A percentile compares a stretch with the other conserved stretches of the same genome.
Conservation (phyloP, 257 asterid species). For the Solanum chiquidenum region DNA sequence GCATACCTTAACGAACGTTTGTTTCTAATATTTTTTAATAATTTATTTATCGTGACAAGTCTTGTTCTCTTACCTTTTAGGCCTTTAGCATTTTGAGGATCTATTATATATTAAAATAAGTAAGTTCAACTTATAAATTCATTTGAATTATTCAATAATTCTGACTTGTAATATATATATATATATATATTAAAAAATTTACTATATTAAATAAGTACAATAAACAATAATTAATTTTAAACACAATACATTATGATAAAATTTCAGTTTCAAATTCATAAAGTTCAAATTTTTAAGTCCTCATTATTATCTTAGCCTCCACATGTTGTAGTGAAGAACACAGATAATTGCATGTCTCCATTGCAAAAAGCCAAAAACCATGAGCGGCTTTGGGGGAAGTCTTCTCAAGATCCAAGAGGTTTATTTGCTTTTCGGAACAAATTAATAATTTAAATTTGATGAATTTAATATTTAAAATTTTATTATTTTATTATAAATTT, state of each 20-base stretch:
- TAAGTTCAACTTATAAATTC: no score
- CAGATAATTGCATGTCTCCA: not conserved
- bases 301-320: not conserved
- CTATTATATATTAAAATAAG: not conserved
- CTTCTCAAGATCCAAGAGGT: not conserved
- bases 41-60: no score
- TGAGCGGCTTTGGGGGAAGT: not conserved
- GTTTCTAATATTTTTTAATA: not conserved
- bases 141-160: not conserved
- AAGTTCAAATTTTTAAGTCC: not conserved
- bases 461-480: no score
- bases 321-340: not conserved
- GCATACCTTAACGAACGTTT: not conserved
- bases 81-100: not conserved
- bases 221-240: no score
- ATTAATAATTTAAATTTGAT: no score
- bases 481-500: no score
- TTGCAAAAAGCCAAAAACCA: not conserved
- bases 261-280: not conserved
- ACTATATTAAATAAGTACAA: no score
- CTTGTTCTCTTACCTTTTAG: not conserved
- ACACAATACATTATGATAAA: no score
- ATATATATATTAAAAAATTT: no score
- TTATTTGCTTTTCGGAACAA: not conserved
- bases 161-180: not conserved